A percentile compares a stretch with the other conserved stretches of the same genome.
These are phyloP conservation scores for Teunomyces funiuensis DNA, from an alignment of 805 yeast species.

Conservation along the genomic window DNA sequence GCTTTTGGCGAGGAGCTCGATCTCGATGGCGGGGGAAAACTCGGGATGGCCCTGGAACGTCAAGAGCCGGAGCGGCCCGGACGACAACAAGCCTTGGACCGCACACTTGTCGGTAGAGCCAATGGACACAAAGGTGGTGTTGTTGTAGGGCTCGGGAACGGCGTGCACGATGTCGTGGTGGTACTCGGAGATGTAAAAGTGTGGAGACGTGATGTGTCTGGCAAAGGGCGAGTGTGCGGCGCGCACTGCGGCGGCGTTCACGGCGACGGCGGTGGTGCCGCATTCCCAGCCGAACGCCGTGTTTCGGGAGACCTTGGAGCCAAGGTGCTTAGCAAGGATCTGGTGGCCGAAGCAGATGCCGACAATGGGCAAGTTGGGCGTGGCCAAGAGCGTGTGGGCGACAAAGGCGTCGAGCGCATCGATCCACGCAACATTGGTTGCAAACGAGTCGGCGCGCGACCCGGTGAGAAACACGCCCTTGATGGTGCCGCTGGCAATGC, in stretches of 20 bases:
- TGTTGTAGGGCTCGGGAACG: constrained; percentile 31
- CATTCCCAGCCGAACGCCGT: constrained; percentile 66
- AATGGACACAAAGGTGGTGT: constrained; percentile 30
- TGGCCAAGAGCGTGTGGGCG: constrained; percentile 13
- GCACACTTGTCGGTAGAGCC: constrained; percentile 57
- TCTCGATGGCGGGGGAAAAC: constrained; percentile 43
- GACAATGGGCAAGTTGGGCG: constrained; percentile 45
- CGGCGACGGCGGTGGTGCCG: constrained; percentile 52
- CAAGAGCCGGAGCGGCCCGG: constrained; percentile 49
- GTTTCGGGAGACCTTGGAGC: constrained; percentile 57
- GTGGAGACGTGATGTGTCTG: constrained; percentile 31
- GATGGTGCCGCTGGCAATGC: constrained; percentile 26
- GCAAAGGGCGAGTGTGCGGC: constrained; percentile 13
- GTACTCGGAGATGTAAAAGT: constrained; percentile 42
- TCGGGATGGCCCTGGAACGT: constrained; percentile 94
- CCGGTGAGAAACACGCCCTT: constrained; percentile 54
- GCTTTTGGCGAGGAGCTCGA: constrained; percentile 23
- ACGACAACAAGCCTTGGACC: constrained; percentile 62
- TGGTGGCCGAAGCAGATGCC: constrained; percentile 93
- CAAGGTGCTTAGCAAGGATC: constrained; percentile 64
- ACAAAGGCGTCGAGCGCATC: constrained; percentile 36
- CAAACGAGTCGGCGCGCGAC: constrained; percentile 49
- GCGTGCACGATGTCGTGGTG: constrained; percentile 42
- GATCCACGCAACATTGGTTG: constrained; percentile 42
- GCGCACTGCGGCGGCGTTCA: constrained; percentile 41